These are phyloP conservation scores for Cladophialophora carrionii DNA, from an alignment of 2,329 filamentous ascomycete species.

Conservation along the genomic window DNA sequence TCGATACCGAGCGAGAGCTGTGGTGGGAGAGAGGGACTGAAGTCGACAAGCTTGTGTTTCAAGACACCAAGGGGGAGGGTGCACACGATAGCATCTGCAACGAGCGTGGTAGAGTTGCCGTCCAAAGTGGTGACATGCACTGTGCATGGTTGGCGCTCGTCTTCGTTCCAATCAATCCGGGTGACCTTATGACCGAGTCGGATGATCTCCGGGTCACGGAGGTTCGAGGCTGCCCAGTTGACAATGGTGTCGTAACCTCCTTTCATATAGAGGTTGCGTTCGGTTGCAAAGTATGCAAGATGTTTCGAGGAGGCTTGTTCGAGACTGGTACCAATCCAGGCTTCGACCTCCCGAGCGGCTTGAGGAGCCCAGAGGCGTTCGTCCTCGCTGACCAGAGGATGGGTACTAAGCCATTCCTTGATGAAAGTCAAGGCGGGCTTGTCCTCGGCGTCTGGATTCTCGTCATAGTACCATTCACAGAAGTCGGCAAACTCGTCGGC, in stretches of 20 bases:
- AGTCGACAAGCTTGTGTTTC: constrained; percentile 47
- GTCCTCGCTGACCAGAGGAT: constrained; percentile 49
- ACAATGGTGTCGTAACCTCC: constrained; percentile 52
- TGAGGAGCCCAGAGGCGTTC: constrained; percentile 52
- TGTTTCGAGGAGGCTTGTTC: constrained; percentile 50
- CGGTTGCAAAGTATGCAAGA: constrained; percentile 50
- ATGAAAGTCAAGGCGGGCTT: constrained; percentile 48
- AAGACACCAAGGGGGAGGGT: constrained; percentile 49
- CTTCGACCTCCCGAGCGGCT: constrained; percentile 50
- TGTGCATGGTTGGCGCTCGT: constrained; percentile 35
- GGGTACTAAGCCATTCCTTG: constrained; percentile 47
- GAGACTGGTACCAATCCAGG: constrained; percentile 50
- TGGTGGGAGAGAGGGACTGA: constrained; percentile 45
- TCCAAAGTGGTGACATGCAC: constrained; percentile 36
- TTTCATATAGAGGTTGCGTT: constrained; percentile 53
- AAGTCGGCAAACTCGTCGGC: constrained; percentile 53
- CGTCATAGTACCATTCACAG: constrained; percentile 48
- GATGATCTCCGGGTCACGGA: constrained; percentile 45
- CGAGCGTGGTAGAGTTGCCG: constrained; percentile 26
- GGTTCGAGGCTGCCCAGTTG: constrained; percentile 47
- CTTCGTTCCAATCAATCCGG: constrained; percentile 46
- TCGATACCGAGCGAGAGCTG: constrained; percentile 46
- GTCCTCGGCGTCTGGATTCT: constrained; percentile 49
- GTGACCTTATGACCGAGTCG: constrained; percentile 48
- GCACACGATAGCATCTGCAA: constrained; percentile 48